Evolutionary conservation across 257 asterid species (phyloP).

Genomic region (Fraxinus americana): DNA sequence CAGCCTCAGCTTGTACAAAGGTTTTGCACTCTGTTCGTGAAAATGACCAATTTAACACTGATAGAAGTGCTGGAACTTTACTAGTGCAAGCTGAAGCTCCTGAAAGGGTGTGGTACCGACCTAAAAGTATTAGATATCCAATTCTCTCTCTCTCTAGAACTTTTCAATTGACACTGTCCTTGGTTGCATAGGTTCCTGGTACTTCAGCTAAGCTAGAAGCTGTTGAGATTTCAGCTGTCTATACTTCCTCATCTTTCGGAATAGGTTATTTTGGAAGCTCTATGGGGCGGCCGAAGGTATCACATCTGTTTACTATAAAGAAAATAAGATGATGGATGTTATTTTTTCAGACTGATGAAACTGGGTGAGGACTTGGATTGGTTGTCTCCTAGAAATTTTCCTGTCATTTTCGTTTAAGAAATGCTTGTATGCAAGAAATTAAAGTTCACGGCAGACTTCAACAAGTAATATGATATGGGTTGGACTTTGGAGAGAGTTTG

Average conservation of each 20-base stretch:
- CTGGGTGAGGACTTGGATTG: not conserved
- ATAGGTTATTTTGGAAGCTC: conserved; percentile 88
- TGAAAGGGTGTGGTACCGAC: conserved; percentile 38
- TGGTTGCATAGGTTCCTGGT: conserved; percentile 48
- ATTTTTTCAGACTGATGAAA: conserved; percentile 20
- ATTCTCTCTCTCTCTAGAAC: conserved; percentile 4
- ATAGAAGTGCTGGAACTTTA: conserved; percentile 73
- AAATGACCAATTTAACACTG: conserved; percentile 38
- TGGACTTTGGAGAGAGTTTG: not conserved
- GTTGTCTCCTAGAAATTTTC: not conserved
- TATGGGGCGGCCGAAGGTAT: conserved; percentile 87
- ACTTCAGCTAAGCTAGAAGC: conserved; percentile 49
- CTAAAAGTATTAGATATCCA: not conserved
- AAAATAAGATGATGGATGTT: not conserved
- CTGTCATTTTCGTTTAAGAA: not conserved
- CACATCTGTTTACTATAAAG: not conserved
- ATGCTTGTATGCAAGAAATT: not conserved
- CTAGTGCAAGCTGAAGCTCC: conserved; percentile 76
- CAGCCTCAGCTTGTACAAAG: conserved; percentile 70
- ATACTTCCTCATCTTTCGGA: conserved; percentile 83
- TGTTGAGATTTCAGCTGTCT: conserved; percentile 80
- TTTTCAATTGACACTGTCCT: not conserved
- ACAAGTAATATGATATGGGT: not conserved
- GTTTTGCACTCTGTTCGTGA: conserved; percentile 53
- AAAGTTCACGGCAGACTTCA: not conserved